Base-by-base conservation (phyloP, 805 yeast genomes). In the Lipomyces yamadae region DNA sequence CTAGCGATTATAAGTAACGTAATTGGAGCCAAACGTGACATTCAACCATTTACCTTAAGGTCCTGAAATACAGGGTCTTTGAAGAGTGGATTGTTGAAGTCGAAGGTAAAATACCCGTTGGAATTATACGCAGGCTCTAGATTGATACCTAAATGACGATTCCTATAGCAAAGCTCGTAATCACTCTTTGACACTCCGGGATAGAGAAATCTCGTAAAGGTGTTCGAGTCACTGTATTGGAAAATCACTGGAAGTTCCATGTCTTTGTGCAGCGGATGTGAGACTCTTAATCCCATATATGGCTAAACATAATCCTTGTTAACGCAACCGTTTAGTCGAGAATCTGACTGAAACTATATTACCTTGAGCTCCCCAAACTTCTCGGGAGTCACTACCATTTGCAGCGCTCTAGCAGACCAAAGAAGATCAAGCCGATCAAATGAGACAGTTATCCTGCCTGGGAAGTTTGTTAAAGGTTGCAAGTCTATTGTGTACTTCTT, bases 351-450 rank as follows among this genome's bases (percentile, higher is more conserved):
- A 29, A 4, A 29, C 15, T 52, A 29, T 8, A 29, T 29, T 52
- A 52, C 55, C 55, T n/a, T 32, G 15, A 52, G 55, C 29, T 52
- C 34, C 13, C 18, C 55, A n/a, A 42, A 42, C 8, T 15, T 42
- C n/a, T 42, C 4, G 18, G 48, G 24, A 15, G 30, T 52, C 35
- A 29, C 55, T 29, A 29, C 34, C 32, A 52, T 52, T 52, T 52
- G 55, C 55, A 52, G 32, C 8, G 63, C 66, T 18, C 48, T 58
- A 3, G 60, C 62, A 2, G 57, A 4, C 62, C 60, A 59, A 8
- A 63, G 32, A 10, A 10, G 8, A 24, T 63, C 66, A 11, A 63
- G 42, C 7, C 56, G 59, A 13, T 24, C 35, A 53, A 59, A 59
- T n/a, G 35, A 29, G 15, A 59, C 60, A 13, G 10, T n/a, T 2